A percentile compares a stretch with the other conserved stretches of the same genome.
Conservation (phyloP, 352 stramenopile species). For the Phytophthora vignae region DNA sequence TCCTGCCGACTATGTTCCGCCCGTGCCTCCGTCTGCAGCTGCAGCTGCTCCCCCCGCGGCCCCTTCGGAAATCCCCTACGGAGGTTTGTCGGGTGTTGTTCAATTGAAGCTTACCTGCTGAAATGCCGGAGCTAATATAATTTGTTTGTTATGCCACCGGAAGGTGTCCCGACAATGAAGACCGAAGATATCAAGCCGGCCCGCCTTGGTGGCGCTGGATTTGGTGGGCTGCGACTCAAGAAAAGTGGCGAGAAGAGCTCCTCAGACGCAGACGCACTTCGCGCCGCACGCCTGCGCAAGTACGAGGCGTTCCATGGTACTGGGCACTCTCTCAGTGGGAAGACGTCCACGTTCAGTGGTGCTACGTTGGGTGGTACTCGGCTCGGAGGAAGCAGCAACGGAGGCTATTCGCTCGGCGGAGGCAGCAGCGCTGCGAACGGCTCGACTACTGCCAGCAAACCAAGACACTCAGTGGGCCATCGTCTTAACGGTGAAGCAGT, state of each 20-base stretch:
- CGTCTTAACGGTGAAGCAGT: constrained; percentile 44
- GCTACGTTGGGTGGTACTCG: constrained; percentile 22
- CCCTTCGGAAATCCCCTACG: constrained; percentile 67
- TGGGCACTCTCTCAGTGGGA: constrained; percentile 74
- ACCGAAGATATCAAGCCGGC: constrained; percentile 48
- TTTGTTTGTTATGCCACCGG: not conserved
- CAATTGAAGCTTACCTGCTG: not conserved
- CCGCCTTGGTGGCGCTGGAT: constrained; percentile 44
- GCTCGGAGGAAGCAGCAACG: constrained; percentile 38
- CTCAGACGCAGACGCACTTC: constrained; percentile 73
- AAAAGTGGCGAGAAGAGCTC: constrained; percentile 62
- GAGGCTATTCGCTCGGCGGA: constrained; percentile 28
- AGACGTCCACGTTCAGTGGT: constrained; percentile 43
- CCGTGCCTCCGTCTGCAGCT: constrained; percentile 35
- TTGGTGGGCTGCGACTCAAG: constrained; percentile 76
- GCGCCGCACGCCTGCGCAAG: constrained; percentile 75
- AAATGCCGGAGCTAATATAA: constrained; percentile 2
- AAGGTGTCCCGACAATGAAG: constrained; percentile 78
- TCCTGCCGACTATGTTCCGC: constrained; percentile 86
- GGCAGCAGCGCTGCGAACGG: constrained; percentile 13
- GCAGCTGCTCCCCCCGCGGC: constrained; percentile 34
- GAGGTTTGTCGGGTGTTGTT: constrained; percentile 35
- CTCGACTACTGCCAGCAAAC: constrained; percentile 16
- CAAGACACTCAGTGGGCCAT: constrained; percentile 22
- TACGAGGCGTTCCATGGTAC: constrained; percentile 89